Percentiles rank a stretch among this genome's conserved stretches.
phyloP scores from a whole-genome alignment of 306 rosid genomes.

The Trifolium fragiferum region DNA sequence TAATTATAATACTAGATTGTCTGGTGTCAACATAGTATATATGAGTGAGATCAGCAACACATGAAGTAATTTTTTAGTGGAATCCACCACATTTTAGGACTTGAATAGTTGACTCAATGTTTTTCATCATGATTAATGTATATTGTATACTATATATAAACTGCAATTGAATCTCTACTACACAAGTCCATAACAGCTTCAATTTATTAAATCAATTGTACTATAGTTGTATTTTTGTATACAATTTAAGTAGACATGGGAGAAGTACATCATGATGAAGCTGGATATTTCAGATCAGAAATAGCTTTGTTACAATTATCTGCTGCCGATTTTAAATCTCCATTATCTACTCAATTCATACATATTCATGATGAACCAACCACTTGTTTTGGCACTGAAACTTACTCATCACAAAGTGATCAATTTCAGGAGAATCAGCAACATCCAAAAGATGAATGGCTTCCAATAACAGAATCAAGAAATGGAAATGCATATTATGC shows the following conservation, averaged over 20 bases:
- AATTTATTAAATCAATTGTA: not conserved
- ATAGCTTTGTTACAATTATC: slow-evolving; percentile 1
- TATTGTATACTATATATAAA: not conserved
- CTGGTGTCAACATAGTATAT: no score
- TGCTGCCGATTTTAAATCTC: slow-evolving; percentile 3
- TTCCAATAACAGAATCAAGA: slow-evolving; percentile 66
- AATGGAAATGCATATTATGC: slow-evolving; percentile 54
- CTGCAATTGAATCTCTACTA: not conserved
- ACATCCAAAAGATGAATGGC: slow-evolving; percentile 59
- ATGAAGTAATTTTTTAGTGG: no score
- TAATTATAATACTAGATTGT: no score
- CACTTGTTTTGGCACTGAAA: not conserved
- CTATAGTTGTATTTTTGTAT: not conserved
- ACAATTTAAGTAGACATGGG: no score
- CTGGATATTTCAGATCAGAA: slow-evolving; percentile 15
- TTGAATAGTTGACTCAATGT: no score
- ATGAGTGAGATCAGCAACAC: no score
- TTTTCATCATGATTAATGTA: not conserved
- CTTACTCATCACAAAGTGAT: not conserved
- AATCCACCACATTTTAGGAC: no score
- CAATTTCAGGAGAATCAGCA: not conserved
- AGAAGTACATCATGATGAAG: not conserved
- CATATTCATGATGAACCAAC: slow-evolving; percentile 7
- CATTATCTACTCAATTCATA: slow-evolving; percentile 2
- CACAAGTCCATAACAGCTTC: not conserved